These are phyloP conservation scores for Novymonas esmeraldas DNA, from an alignment of 208 protist species.

Conservation along the genomic window DNA sequence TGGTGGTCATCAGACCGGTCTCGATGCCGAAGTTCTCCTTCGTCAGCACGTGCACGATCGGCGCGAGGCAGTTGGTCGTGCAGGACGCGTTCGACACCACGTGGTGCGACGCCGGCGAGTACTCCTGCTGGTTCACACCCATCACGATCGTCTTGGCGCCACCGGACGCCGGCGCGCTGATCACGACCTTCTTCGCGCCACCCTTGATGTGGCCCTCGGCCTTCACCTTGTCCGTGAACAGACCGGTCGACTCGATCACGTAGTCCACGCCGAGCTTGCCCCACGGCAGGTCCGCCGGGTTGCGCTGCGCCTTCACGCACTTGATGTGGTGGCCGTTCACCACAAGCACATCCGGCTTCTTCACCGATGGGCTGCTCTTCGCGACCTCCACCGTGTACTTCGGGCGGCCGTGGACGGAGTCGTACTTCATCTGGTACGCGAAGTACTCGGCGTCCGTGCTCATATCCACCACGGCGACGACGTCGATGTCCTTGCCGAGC, in stretches of 20 bases:
- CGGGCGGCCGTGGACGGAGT: constrained; percentile 97
- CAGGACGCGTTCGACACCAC: constrained; percentile 99
- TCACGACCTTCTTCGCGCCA: constrained; percentile 99
- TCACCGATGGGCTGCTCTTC: constrained; percentile 70
- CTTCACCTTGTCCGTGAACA: constrained; percentile 95
- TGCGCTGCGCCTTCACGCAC: constrained; percentile 78
- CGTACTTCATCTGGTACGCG: constrained; percentile 96
- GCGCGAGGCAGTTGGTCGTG: constrained; percentile 99
- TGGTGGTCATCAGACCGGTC: constrained; percentile 99
- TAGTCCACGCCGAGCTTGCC: constrained; percentile 93
- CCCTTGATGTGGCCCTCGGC: constrained; percentile 94
- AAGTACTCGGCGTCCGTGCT: constrained; percentile 98
- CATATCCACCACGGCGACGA: constrained; percentile 97
- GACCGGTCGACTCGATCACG: constrained; percentile 99
- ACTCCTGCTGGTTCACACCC: constrained; percentile 98
- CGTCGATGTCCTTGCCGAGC: constrained; percentile 79
- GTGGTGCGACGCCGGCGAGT: constrained; percentile 75
- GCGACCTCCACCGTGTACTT: constrained; percentile 64
- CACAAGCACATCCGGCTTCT: constrained; percentile 78
- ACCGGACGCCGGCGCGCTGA: constrained; percentile 98
- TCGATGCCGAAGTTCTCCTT: constrained; percentile 97
- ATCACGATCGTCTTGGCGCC: constrained; percentile 98
- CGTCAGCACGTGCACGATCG: constrained; percentile 96
- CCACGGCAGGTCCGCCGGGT: constrained; percentile 97
- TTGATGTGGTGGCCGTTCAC: constrained; percentile 83